phyloP scores from a whole-genome alignment of 1,284 basidiomycete species.

The Singerocomus rubriflavus region DNA sequence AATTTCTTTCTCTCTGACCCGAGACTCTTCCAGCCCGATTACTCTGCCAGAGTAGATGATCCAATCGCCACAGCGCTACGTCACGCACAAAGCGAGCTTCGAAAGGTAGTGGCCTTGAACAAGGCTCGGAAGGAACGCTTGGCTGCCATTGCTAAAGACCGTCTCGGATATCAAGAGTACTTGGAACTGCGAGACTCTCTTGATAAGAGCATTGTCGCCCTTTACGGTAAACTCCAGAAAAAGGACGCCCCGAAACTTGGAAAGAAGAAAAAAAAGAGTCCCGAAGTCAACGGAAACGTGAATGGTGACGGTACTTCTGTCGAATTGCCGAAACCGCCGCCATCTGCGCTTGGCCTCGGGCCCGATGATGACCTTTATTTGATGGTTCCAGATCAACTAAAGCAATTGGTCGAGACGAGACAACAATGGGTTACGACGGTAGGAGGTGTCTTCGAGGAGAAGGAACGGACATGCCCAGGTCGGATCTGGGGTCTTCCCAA shows the following conservation, averaged over 20 bases:
- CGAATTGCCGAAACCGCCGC: slow-evolving; percentile 45
- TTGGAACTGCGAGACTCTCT: slow-evolving; percentile 74
- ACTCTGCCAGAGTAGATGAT: slow-evolving; percentile 80
- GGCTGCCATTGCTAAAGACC: slow-evolving; percentile 75
- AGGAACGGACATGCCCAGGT: slow-evolving; percentile 61
- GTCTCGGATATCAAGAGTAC: slow-evolving; percentile 90
- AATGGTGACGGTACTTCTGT: slow-evolving; percentile 32
- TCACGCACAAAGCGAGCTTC: slow-evolving; percentile 82
- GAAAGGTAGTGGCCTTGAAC: slow-evolving; percentile 75
- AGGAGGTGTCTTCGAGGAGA: slow-evolving; percentile 63
- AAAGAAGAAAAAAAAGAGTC: slow-evolving; percentile 68
- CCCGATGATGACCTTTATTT: slow-evolving; percentile 65
- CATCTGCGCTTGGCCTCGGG: slow-evolving; percentile 63
- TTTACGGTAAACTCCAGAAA: slow-evolving; percentile 72
- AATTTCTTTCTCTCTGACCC: slow-evolving; percentile 13
- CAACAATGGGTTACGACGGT: slow-evolving; percentile 72
- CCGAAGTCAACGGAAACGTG: slow-evolving; percentile 40
- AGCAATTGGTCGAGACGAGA: slow-evolving; percentile 66
- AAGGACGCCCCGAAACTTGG: slow-evolving; percentile 62
- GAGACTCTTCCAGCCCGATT: slow-evolving; percentile 60
- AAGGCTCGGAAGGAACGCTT: slow-evolving; percentile 79
- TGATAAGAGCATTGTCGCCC: slow-evolving; percentile 75
- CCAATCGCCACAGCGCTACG: slow-evolving; percentile 90
- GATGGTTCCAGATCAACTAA: slow-evolving; percentile 69
- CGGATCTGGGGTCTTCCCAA: slow-evolving; percentile 72